A percentile compares a stretch with the other conserved stretches of the same genome.
Evolutionary conservation across 2,329 filamentous ascomycete species (phyloP).

Genomic region (Beauveria australis): DNA sequence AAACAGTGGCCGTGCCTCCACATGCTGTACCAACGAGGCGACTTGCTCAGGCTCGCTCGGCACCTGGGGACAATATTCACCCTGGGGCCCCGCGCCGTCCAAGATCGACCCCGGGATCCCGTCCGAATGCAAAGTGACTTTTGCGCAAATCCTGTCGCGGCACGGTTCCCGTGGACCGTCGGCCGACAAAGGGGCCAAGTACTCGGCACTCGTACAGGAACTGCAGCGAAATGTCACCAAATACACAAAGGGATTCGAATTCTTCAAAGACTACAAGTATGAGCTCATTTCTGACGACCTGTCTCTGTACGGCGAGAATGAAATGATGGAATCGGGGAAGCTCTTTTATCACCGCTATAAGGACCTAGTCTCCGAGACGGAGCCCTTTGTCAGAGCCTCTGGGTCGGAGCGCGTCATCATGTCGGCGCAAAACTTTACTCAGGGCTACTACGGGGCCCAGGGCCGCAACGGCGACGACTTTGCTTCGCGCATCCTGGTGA

Average conservation of each 20-base stretch:
- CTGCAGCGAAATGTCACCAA: constrained; percentile 51
- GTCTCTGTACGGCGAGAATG: constrained; percentile 55
- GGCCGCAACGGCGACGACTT: constrained; percentile 32
- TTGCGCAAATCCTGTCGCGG: constrained; percentile 73
- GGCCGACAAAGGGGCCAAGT: constrained; percentile 52
- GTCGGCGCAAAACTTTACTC: constrained; percentile 67
- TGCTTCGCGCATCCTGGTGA: constrained; percentile 51
- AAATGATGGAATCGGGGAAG: constrained; percentile 66
- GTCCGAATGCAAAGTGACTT: constrained; percentile 62
- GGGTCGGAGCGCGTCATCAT: constrained; percentile 63
- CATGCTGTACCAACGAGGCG: constrained; percentile 1
- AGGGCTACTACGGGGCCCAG: constrained; percentile 56
- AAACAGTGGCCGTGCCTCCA: not conserved
- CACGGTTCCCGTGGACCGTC: constrained; percentile 84
- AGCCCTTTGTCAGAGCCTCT: constrained; percentile 66
- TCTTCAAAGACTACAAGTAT: constrained; percentile 66
- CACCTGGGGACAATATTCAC: constrained; percentile 81
- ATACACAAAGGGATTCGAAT: constrained; percentile 58
- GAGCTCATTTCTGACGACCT: constrained; percentile 61
- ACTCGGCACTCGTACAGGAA: constrained; percentile 54
- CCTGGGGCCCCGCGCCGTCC: constrained; percentile 70
- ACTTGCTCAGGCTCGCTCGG: constrained; percentile 41
- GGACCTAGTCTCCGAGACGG: constrained; percentile 44
- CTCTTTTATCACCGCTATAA: constrained; percentile 70
- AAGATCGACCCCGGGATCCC: constrained; percentile 54